Evolutionary conservation across 768 basidiomycete genomes (phyloP).

Genomic region (Lentinula detonsa): DNA sequence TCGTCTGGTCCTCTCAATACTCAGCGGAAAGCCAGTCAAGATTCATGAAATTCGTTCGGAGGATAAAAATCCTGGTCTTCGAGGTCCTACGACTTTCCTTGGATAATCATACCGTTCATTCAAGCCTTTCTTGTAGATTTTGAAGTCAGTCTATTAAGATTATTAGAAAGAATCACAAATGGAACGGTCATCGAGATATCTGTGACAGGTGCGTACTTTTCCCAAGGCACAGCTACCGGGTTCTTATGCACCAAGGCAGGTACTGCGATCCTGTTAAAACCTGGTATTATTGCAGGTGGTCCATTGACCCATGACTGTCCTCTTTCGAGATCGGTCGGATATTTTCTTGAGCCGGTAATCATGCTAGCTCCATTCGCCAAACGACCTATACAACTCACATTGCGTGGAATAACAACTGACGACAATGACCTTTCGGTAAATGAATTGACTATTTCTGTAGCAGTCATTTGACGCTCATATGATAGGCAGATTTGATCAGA

Average conservation of each 20-base stretch:
- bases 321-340: constrained; percentile 82
- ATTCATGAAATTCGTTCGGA: constrained; percentile 86
- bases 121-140: constrained; percentile 52
- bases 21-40: constrained; percentile 79
- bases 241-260: constrained; percentile 37
- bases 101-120: not conserved
- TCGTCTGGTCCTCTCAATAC: constrained; percentile 81
- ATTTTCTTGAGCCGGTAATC: constrained; percentile 87
- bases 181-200: constrained; percentile 95
- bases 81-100: constrained; percentile 43
- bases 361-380: constrained; percentile 94
- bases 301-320: constrained; percentile 81
- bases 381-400: constrained; percentile 70
- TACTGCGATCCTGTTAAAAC: constrained; percentile 87
- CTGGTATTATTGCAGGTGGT: constrained; percentile 88
- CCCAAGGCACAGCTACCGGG: not conserved
- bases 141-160: constrained; percentile 83
- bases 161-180: constrained; percentile 90
- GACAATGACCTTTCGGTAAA: constrained; percentile 86
- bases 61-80: constrained; percentile 93
- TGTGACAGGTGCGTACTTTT: constrained; percentile 64
- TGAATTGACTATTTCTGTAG: not conserved
- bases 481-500: constrained; percentile 79
- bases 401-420: constrained; percentile 90
- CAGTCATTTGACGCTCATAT: constrained; percentile 9